Percentiles rank a stretch among this genome's conserved stretches.
Conservation (phyloP, 2,329 filamentous ascomycete species). For the Teratosphaeria zuluensis region DNA sequence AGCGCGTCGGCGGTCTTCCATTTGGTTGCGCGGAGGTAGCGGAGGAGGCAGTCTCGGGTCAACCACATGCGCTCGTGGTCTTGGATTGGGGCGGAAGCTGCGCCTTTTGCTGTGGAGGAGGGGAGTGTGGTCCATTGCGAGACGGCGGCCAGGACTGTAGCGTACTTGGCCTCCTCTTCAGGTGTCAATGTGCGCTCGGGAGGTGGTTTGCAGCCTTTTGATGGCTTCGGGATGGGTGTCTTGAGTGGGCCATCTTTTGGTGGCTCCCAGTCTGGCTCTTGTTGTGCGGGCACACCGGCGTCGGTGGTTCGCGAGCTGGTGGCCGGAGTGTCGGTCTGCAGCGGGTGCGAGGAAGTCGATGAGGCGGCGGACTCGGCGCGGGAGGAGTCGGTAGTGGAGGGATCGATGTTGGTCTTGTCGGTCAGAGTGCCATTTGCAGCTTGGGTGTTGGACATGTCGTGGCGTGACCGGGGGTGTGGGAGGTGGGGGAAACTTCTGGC, state of each 20-base stretch:
- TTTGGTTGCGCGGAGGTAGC: slow-evolving; percentile 88
- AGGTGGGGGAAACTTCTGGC: not conserved
- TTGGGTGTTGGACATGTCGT: not conserved
- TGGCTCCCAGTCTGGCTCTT: slow-evolving; percentile 16
- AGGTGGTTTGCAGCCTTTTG: slow-evolving; percentile 46
- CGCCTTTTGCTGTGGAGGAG: slow-evolving; percentile 50
- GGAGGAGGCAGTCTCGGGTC: slow-evolving; percentile 80
- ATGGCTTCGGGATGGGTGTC: slow-evolving; percentile 22
- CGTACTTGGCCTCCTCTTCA: slow-evolving; percentile 77
- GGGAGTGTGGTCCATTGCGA: slow-evolving; percentile 63
- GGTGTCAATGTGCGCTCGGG: slow-evolving; percentile 52
- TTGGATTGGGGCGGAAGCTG: slow-evolving; percentile 54
- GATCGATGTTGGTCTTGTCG: not conserved
- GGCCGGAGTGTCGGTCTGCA: slow-evolving; percentile 13
- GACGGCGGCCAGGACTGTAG: slow-evolving; percentile 60
- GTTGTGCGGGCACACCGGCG: slow-evolving; percentile 10
- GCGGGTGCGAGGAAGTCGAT: slow-evolving; percentile 16
- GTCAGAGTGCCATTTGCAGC: not conserved
- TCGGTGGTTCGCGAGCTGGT: slow-evolving; percentile 15
- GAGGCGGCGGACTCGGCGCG: slow-evolving; percentile 17
- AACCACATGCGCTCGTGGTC: slow-evolving; percentile 82
- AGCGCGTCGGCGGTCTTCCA: slow-evolving; percentile 70
- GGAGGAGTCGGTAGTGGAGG: slow-evolving; percentile 6
- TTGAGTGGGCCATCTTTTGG: slow-evolving; percentile 22
- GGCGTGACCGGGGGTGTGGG: not conserved